Percentiles rank a stretch among this genome's conserved stretches.
phyloP scores from a whole-genome alignment of 371 early-diverging fungal genomes.

The Nematocida major region DNA sequence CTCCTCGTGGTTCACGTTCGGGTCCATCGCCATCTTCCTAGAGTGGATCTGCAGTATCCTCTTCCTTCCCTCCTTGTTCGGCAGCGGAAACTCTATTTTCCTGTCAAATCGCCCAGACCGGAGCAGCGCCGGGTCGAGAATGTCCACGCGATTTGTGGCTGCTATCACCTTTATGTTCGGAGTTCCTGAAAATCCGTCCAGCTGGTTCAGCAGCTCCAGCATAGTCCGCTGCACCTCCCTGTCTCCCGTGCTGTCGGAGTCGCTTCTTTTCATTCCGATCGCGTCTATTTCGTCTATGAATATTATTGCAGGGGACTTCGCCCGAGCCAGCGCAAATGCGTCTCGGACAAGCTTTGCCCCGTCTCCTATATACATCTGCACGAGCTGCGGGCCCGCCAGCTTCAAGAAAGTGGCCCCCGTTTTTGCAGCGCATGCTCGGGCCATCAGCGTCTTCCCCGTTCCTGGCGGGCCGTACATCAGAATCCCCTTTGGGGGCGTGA shows the following conservation, averaged over 20 bases:
- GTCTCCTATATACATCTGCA: constrained; percentile 97
- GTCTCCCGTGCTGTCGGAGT: constrained; percentile 95
- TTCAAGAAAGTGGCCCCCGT: constrained; percentile 89
- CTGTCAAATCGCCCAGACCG: constrained; percentile 97
- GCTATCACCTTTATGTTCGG: constrained; percentile 97
- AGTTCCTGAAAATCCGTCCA: constrained; percentile 49
- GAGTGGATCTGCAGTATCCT: constrained; percentile 97
- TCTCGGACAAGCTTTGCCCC: constrained; percentile 86
- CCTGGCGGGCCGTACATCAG: constrained; percentile 96
- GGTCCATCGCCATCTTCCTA: constrained; percentile 88
- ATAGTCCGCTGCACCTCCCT: constrained; percentile 97
- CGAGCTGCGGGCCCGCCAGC: constrained; percentile 87
- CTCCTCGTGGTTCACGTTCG: constrained; percentile 96
- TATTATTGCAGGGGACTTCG: constrained; percentile 96
- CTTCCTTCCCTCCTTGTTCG: constrained; percentile 93
- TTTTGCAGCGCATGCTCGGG: constrained; percentile 89
- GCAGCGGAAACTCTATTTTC: constrained; percentile 98
- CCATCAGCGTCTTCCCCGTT: constrained; percentile 74
- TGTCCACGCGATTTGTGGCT: constrained; percentile 99
- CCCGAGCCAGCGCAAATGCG: constrained; percentile 96
- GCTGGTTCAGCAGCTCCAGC: constrained; percentile 82
- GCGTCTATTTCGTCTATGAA: constrained; percentile 99
- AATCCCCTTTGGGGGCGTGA: constrained; percentile 94
- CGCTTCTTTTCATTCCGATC: constrained; percentile 94
- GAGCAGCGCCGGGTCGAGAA: constrained; percentile 94